Evolutionary conservation across 2,329 filamentous ascomycete genomes (phyloP).

Genomic region (Zelopaecilomyces penicillatus): DNA sequence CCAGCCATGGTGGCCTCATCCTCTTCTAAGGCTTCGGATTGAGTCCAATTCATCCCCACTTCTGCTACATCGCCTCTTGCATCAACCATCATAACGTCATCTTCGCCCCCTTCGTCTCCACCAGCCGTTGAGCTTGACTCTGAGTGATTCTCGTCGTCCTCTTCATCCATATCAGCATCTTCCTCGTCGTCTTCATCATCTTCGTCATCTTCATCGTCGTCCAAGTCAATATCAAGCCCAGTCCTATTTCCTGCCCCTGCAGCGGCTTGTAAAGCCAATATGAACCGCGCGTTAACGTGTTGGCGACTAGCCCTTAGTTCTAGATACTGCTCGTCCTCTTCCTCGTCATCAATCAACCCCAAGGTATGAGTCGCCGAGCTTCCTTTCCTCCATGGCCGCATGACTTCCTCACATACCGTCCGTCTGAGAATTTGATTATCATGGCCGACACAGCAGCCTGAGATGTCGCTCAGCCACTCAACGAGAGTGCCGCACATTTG

Average conservation of each 20-base stretch:
- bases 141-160: conserved; percentile 43
- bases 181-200: conserved; percentile 30
- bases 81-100: conserved; percentile 52
- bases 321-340: conserved; percentile 42
- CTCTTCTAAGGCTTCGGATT: conserved; percentile 58
- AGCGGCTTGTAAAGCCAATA: conserved; percentile 28
- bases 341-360: conserved; percentile 34
- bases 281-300: conserved; percentile 27
- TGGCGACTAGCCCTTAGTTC: conserved; percentile 24
- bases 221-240: conserved; percentile 21
- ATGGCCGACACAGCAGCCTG: conserved; percentile 74
- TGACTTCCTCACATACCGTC: conserved; percentile 82
- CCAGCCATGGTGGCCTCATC: conserved; percentile 72
- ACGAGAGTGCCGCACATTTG: conserved; percentile 98
- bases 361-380: conserved; percentile 70
- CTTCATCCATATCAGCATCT: conserved; percentile 34
- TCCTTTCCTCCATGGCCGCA: conserved; percentile 79
- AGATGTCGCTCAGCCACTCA: conserved; percentile 90
- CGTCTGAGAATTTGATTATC: conserved; percentile 73
- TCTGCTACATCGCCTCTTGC: conserved; percentile 37
- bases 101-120: conserved; percentile 42
- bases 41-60: conserved; percentile 42
- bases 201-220: conserved; percentile 21
- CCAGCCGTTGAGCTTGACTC: conserved; percentile 23
- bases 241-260: conserved; percentile 19